phyloP scores from a whole-genome alignment of 1,284 basidiomycete genomes.

The Termitomyces sp. region DNA sequence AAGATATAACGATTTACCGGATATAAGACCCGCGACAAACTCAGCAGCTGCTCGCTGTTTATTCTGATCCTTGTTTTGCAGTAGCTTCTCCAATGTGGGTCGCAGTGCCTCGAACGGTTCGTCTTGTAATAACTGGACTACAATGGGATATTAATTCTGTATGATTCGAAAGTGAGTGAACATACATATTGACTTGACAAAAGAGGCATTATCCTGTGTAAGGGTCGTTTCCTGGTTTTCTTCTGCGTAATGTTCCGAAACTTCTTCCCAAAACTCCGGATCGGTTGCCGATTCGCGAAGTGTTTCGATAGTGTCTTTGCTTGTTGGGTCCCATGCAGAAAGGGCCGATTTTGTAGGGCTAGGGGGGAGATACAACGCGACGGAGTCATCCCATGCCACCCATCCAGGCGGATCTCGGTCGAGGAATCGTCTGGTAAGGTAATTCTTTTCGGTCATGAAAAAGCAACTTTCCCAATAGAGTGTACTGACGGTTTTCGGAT shows the following conservation, averaged over 20 bases:
- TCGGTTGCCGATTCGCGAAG: slow-evolving; percentile 42
- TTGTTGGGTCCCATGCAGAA: slow-evolving; percentile 50
- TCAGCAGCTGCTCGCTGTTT: slow-evolving; percentile 89
- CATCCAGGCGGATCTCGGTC: slow-evolving; percentile 59
- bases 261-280: slow-evolving; percentile 53
- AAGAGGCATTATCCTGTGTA: slow-evolving; percentile 64
- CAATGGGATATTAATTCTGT: slow-evolving; percentile 9
- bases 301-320: slow-evolving; percentile 39
- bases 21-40: slow-evolving; percentile 75
- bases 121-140: slow-evolving; percentile 68
- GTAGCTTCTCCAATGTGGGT: slow-evolving; percentile 49
- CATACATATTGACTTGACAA: slow-evolving; percentile 70
- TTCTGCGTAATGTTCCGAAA: slow-evolving; percentile 57
- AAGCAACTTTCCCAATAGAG: not conserved
- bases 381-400: slow-evolving; percentile 48
- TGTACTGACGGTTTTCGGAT: slow-evolving; percentile 40
- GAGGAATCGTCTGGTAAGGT: slow-evolving; percentile 35
- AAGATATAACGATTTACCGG: slow-evolving; percentile 33
- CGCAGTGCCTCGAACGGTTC: slow-evolving; percentile 54
- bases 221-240: slow-evolving; percentile 60
- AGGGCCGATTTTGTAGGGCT: slow-evolving; percentile 43
- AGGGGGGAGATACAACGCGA: slow-evolving; percentile 45
- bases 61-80: slow-evolving; percentile 63
- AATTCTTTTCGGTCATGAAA: not conserved
- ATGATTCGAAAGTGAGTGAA: slow-evolving; percentile 1